Evolutionary conservation across 2,329 filamentous ascomycete genomes (phyloP).

Genomic region (Pyrenophora tritici-repentis): DNA sequence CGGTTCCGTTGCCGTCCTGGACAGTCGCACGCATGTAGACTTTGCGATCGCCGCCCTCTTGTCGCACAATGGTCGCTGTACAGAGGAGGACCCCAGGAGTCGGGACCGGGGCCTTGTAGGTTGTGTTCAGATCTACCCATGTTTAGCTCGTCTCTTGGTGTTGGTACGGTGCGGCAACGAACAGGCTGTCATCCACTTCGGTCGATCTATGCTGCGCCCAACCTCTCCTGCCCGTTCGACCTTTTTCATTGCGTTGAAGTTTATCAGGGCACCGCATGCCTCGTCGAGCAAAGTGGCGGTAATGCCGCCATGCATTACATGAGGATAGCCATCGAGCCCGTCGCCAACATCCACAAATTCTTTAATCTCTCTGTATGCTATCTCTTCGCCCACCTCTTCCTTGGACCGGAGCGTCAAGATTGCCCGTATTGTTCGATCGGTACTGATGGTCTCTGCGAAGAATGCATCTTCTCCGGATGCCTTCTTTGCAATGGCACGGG

Average conservation of each 20-base stretch:
- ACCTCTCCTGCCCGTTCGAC: slow-evolving; percentile 10
- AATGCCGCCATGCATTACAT: slow-evolving; percentile 63
- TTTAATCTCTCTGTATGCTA: slow-evolving; percentile 43
- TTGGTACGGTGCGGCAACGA: slow-evolving; percentile 11
- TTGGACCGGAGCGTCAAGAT: slow-evolving; percentile 32
- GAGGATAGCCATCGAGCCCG: slow-evolving; percentile 60
- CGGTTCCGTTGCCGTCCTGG: slow-evolving; percentile 54
- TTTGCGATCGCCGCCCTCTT: slow-evolving; percentile 62
- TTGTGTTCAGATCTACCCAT: slow-evolving; percentile 57
- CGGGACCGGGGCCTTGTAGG: slow-evolving; percentile 58
- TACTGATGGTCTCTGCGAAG: slow-evolving; percentile 59
- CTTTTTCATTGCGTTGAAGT: slow-evolving; percentile 47
- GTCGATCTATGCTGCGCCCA: slow-evolving; percentile 7
- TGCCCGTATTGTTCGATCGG: slow-evolving; percentile 54
- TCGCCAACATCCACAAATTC: slow-evolving; percentile 54
- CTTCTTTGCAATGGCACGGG: slow-evolving; percentile 39
- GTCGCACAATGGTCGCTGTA: slow-evolving; percentile 51
- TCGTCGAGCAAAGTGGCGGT: slow-evolving; percentile 65
- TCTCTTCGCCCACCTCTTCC: slow-evolving; percentile 20
- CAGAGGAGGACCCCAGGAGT: slow-evolving; percentile 58
- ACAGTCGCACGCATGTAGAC: slow-evolving; percentile 56
- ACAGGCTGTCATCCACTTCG: slow-evolving; percentile 44
- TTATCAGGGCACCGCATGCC: slow-evolving; percentile 57
- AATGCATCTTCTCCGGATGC: slow-evolving; percentile 56
- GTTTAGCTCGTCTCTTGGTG: slow-evolving; percentile 14